These are phyloP conservation scores for Podosphaera fusca DNA, from an alignment of 2,329 filamentous ascomycete species.

Conservation along the genomic window DNA sequence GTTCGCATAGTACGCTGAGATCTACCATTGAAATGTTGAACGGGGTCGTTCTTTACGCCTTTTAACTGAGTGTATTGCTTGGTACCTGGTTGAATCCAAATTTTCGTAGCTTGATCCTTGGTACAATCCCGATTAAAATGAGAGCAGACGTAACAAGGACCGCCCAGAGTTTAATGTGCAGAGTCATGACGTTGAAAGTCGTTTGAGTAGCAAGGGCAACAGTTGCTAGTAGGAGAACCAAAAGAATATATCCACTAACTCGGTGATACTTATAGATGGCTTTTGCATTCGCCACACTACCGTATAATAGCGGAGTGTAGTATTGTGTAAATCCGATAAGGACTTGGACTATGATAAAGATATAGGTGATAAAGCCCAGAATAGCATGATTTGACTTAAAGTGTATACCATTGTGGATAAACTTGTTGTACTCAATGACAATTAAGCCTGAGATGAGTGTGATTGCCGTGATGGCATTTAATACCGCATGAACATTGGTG, in stretches of 20 bases:
- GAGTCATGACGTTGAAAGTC: conserved; percentile 41
- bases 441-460: conserved; percentile 36
- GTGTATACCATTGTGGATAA: conserved; percentile 39
- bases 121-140: conserved; percentile 46
- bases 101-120: conserved; percentile 65
- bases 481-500: conserved; percentile 37
- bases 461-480: conserved; percentile 38
- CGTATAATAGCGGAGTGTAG: conserved; percentile 50
- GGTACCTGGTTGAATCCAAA: conserved; percentile 28
- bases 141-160: conserved; percentile 42
- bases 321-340: conserved; percentile 66
- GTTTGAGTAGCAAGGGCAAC: conserved; percentile 57
- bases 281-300: conserved; percentile 59
- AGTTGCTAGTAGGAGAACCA: conserved; percentile 49
- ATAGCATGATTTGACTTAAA: conserved; percentile 66
- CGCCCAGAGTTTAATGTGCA: conserved; percentile 57
- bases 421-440: conserved; percentile 70
- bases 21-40: too few species aligned
- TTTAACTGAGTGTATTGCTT: too few species aligned
- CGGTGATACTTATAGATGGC: conserved; percentile 79
- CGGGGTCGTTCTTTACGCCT: too few species aligned
- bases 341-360: conserved; percentile 48
- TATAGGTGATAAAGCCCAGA: conserved; percentile 55
- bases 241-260: conserved; percentile 47
- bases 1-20: too few species aligned